Base-by-base conservation (phyloP, 441 rosid genomes). In the Eruca vesicaria region DNA sequence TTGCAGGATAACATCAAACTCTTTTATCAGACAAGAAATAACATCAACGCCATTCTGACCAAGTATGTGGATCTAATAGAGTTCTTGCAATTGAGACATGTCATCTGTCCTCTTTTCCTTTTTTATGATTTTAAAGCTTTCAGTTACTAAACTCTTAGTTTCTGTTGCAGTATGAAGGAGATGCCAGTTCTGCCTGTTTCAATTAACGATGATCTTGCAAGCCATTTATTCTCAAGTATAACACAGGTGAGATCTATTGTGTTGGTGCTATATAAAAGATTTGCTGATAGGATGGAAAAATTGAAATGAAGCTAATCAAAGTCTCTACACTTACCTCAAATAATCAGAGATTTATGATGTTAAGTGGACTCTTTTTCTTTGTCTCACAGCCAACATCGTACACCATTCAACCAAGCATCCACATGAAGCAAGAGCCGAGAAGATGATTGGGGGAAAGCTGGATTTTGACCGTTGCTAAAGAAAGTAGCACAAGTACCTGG, bases 1-100 rank as follows among this genome's bases (percentile, higher is more conserved):
- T 85, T 90, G 68, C 95, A 88, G 88, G 98, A 90, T 63, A 94
- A 94, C 81, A 79, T 87, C n/a, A 83, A 83, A 58, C 95, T 94
- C 71, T 86, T 94, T 75, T 84, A 81, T 81, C 74, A 60, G 60
- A 59, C 94, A 2, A 87, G 95, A 87, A 82, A 81, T 86, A 94
- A 92, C 79, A 87, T 94, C 79, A 70, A 75, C 53, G 79, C 89
- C 68, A 83, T 90, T 73, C 88, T 94, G 78, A 84, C 91, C 33
- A 83, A 86, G 98, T 94, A 90, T 58, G 98, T 84, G 48, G 9
- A 68, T 55, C 10, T 56, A 9, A 20, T 71, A 52, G 43, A 74
- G 9, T 63, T 68, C 50, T n/a, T n/a, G 21, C 7, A 56, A 58
- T 63, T 52, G 71, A 71, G n/a, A 59, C 78, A 32, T 53, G 57